A percentile compares a stretch with the other conserved stretches of the same genome.
phyloP scores from a whole-genome alignment of 139 green algal genomes.

The Parachlorella kessleri region DNA sequence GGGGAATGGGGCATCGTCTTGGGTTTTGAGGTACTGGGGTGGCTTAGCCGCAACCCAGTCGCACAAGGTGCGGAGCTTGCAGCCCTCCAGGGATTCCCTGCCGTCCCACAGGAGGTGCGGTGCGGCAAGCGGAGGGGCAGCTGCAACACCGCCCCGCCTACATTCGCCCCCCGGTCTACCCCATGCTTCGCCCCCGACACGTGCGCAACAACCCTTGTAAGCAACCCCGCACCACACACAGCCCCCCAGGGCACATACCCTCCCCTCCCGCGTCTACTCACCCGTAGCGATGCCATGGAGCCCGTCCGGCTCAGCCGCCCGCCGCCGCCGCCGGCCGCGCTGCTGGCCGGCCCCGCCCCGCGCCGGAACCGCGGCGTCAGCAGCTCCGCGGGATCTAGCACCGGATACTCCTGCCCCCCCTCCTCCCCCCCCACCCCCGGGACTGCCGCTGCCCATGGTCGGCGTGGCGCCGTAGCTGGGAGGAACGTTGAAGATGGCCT shows the following conservation, averaged over 20 bases:
- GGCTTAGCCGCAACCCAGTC: too few species aligned
- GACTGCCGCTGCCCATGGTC: background rate
- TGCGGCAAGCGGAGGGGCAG: too few species aligned
- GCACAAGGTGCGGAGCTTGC: too few species aligned
- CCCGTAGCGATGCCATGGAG: background rate
- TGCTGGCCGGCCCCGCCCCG: background rate
- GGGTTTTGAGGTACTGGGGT: too few species aligned
- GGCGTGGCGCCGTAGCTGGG: constrained; percentile 11
- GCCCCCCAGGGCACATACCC: background rate
- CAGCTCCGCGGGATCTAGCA: constrained; percentile 13
- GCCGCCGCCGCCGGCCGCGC: background rate
- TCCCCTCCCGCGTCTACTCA: background rate
- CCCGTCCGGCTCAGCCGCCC: background rate
- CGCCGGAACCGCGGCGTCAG: constrained; percentile 4
- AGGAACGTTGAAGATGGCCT: constrained; percentile 62
- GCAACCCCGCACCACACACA: background rate
- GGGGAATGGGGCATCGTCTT: too few species aligned
- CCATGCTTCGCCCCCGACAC: background rate
- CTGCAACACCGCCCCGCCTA: background rate
- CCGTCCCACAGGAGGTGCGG: too few species aligned
- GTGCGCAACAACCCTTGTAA: background rate
- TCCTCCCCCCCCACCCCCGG: background rate
- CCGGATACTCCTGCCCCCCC: background rate
- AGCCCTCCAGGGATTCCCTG: too few species aligned
- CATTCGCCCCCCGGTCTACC: background rate